Base-by-base conservation (phyloP, 306 rosid genomes). In the Prunus kanzakura region DNA sequence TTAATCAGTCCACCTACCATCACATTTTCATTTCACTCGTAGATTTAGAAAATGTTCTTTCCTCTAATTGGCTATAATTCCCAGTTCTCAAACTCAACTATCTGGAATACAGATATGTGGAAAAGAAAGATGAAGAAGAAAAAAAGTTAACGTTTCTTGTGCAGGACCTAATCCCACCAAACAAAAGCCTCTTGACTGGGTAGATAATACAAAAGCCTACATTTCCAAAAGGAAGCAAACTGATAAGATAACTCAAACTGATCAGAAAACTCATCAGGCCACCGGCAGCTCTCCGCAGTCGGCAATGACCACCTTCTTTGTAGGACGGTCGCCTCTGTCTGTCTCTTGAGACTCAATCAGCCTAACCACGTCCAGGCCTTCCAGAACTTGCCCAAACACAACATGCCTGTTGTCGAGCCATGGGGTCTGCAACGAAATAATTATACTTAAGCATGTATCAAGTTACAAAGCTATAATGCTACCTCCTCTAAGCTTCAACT, bases 331-430 rank as follows among this genome's bases (percentile, higher is more conserved):
- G 20, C 97, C 98, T 12, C 97, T 83, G 81, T 95, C 97, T 1
- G 97, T 95, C 64, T 90, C 97, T 81, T 84, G 99, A 0, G 93
- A 87, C 82, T 95, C 98, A 4, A 95, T 87, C 82, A 88, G 62
- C 84, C 77, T 85, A 76, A 92, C 97, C 65, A 89, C 78, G 65
- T 90, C 97, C 85, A 92, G 76, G 77, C 97, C 98, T 88, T 95
- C 99, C 90, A 95, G 78, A 76, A 95, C 99, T 95, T 95, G 97
- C 78, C 99, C 99, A 80, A 95, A 92, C 68, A 92, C 99, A 11
- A 95, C 99, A 76, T 95, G 98, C 87, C 96, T 85, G 84, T 89
- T 88, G 74, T 95, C 96, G 82, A 95, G 81, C 98, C 98, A 95
- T 9, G 89, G 96, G 3, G 98, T 92, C 98, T 95, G 94, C 61